Evolutionary conservation across 192 early-diverging fungal genomes (phyloP).

Genomic region (Physocladia obscura): DNA sequence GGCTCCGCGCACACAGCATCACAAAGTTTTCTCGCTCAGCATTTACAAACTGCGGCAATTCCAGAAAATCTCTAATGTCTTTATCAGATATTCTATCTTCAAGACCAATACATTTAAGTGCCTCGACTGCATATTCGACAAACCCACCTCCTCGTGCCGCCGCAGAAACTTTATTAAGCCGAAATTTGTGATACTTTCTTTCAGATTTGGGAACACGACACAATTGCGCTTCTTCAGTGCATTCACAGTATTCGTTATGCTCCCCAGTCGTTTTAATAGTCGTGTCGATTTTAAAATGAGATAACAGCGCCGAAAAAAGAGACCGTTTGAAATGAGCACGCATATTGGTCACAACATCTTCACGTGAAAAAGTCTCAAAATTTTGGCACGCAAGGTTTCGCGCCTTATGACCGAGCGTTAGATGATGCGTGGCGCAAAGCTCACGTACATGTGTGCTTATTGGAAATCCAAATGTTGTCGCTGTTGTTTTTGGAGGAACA

Average conservation of each 20-base stretch:
- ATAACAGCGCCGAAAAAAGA: constrained; percentile 19
- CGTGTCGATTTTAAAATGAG: constrained; percentile 16
- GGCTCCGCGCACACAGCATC: constrained; percentile 23
- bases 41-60: constrained; percentile 3
- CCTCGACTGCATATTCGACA: constrained; percentile 12
- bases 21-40: constrained; percentile 10
- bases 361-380: constrained; percentile 10
- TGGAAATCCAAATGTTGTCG: constrained; percentile 34
- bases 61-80: constrained; percentile 5
- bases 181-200: constrained; percentile 22
- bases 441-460: not conserved
- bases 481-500: not conserved
- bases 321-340: constrained; percentile 25
- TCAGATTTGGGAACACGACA: not conserved
- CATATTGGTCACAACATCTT: constrained; percentile 1
- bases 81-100: not conserved
- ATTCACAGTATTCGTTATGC: not conserved
- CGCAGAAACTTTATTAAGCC: constrained; percentile 1
- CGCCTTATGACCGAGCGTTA: constrained; percentile 18
- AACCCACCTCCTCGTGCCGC: not conserved
- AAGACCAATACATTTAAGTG: constrained; percentile 17
- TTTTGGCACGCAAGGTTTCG: constrained; percentile 31
- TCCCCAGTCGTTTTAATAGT: not conserved
- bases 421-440: not conserved
- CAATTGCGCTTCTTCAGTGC: not conserved